Evolutionary conservation across 2,329 filamentous ascomycete genomes (phyloP).

Genomic region (Monilinia aucupariae): DNA sequence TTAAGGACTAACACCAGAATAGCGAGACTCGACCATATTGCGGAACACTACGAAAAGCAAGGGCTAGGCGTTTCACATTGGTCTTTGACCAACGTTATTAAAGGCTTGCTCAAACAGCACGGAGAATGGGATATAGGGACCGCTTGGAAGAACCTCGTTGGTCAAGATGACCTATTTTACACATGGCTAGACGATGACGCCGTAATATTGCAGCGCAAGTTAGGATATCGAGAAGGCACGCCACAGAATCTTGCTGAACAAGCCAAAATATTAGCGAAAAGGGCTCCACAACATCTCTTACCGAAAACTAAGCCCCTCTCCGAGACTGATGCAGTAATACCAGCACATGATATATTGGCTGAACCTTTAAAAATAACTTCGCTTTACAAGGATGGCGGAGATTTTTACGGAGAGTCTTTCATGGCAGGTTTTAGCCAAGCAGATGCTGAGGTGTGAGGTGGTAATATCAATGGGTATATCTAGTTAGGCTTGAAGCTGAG

Average conservation of each 20-base stretch:
- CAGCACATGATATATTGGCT: neutral
- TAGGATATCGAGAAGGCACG: constrained; percentile 24
- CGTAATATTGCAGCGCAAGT: constrained; percentile 19
- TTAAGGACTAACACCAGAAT: neutral
- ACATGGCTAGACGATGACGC: constrained; percentile 22
- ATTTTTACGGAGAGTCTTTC: neutral
- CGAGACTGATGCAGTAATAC: neutral
- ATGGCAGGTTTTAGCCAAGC: too few relatives aligned
- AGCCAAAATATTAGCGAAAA: constrained; percentile 16
- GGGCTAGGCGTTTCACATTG: constrained; percentile 18
- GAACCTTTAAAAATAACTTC: neutral
- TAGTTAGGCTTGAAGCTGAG: neutral
- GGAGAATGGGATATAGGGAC: constrained; percentile 20
- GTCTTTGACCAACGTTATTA: constrained; percentile 24
- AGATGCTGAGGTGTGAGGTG: neutral
- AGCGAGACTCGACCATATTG: constrained; percentile 26
- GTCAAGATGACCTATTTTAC: constrained; percentile 16
- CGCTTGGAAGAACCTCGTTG: constrained; percentile 22
- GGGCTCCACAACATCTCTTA: neutral
- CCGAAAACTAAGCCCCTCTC: neutral
- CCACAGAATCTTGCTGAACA: constrained; percentile 13
- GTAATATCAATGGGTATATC: neutral
- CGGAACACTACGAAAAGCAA: constrained; percentile 28
- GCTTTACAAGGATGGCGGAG: neutral
- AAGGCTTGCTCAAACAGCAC: constrained; percentile 25